Base-by-base conservation (phyloP, 2,329 filamentous ascomycete genomes). In the Fusarium sp. region DNA sequence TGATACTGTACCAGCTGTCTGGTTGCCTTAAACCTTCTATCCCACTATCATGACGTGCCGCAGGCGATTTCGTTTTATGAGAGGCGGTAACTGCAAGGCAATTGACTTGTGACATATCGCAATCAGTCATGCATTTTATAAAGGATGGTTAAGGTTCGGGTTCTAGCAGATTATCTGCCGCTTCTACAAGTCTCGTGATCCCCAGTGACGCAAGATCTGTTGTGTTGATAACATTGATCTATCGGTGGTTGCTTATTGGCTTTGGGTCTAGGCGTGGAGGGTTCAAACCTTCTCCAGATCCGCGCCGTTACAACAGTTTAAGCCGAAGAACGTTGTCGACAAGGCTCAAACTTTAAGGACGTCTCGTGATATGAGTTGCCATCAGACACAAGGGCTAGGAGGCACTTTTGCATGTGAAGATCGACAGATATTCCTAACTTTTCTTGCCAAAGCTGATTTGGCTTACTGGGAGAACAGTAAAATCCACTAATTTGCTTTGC, bases 1-100 rank as follows among this genome's bases (percentile, higher is more conserved):
- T 69, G 65, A 68, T 69, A 56, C 61, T 51, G 68, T 69, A 56
- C 61, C 56, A 49, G 61, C 21, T 56, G 32, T 28, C 32, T 44
- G 49, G 60, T 48, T 55, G 55, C 30, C 59, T 59, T 49, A 42
- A 68, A 60, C 49, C 47, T 68, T 52, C 38, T n/a, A 53, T 57
- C 45, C 65, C 39, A 46, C 43, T 57, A 51, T 55, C 49, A 62
- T 62, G 49, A 55, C 60, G 60, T 66, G 38, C 38, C 34, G 47
- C 21, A 62, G 51, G n/a, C 66, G 61, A 65, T 54, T 51, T 61
- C 28, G 42, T 36, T 43, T 51, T 32, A 21, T 39, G 44, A 65
- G 56, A 62, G 51, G 28, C 23, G 40, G 50, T 49, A 51, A 40
- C 54, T 51, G 65, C 48, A 62, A 49, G 42, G 60, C 26, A 47